Base-by-base conservation (phyloP, 1,284 basidiomycete genomes). In the Limonomyces culmigenus region DNA sequence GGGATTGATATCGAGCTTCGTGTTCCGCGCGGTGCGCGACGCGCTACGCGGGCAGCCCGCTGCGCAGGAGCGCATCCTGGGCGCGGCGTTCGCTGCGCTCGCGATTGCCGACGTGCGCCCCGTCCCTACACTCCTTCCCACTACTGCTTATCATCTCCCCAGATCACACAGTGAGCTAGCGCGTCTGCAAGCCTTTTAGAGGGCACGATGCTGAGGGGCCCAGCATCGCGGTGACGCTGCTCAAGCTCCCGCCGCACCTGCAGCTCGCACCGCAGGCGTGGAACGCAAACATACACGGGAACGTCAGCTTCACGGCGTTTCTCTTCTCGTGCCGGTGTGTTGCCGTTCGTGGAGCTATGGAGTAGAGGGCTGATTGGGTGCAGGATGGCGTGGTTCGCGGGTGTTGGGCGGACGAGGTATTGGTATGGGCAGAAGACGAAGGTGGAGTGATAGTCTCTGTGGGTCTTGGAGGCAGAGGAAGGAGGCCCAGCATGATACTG, bases 261-360 rank as follows among this genome's bases (percentile, higher is more conserved):
- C 64, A 62, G 35, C 71, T 63, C 42, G 55, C 55, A 19, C 56
- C 67, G 30, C 46, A 48, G 8, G 45, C 49, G 11, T 85, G 78
- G 80, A 83, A 83, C 51, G 49, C 62, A 13, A 74, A 69, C 58
- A 78, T 72, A 0, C 78, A 83, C 44, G 80, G 79, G 20, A 85
- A 81, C 47, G 73, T 83, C 47, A 72, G 75, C 2, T 58, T 70
- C 39, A 65, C 69, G 15, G 41, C 73, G 23, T 54, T 74, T 29
- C 58, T 83, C 32, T 62, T 74, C 36, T 39, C 56, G 21, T 60
- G 60, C 42, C 66, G 79, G 77, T 76, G 55, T 46, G 25, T 20
- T 19, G 15, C 19, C 29, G 29, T 23, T 35, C 19, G n/a, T 4
- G 23, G 17, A 32, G n/a, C 23, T 30, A 8, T 8, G 10, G 17